phyloP scores from a whole-genome alignment of 1,284 basidiomycete genomes.

The Cronartium ribicola region DNA sequence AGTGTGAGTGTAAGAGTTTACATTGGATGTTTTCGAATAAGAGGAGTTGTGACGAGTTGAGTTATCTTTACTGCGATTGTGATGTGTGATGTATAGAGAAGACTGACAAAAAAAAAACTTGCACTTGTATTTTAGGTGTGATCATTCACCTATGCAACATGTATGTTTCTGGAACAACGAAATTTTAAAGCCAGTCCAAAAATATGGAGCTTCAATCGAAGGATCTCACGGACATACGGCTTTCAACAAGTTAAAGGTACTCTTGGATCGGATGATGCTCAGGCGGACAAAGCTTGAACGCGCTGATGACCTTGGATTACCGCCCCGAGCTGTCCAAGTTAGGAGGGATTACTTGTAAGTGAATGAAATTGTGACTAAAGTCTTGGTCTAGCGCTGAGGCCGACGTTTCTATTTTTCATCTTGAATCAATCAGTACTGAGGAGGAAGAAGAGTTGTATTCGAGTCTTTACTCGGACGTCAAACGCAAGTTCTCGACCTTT shows the following conservation, averaged over 20 bases:
- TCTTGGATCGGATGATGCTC: slow-evolving; percentile 90
- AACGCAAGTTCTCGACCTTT: slow-evolving; percentile 84
- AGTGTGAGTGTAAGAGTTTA: slow-evolving; percentile 73
- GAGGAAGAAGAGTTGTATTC: slow-evolving; percentile 62
- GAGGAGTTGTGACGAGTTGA: slow-evolving; percentile 72
- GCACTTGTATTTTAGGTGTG: slow-evolving; percentile 17
- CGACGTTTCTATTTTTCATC: not conserved
- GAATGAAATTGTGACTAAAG: slow-evolving; percentile 60
- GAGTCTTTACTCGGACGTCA: slow-evolving; percentile 86
- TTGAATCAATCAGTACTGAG: slow-evolving; percentile 20
- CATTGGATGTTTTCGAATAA: slow-evolving; percentile 86
- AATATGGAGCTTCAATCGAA: slow-evolving; percentile 55
- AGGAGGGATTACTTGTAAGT: slow-evolving; percentile 90
- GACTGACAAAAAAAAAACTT: too few relatives aligned
- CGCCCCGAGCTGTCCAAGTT: slow-evolving; percentile 84
- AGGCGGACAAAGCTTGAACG: slow-evolving; percentile 71
- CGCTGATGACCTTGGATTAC: slow-evolving; percentile 95
- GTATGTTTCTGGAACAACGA: slow-evolving; percentile 80
- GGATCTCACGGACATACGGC: slow-evolving; percentile 38
- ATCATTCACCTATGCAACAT: slow-evolving; percentile 88
- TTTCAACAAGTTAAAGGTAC: slow-evolving; percentile 39
- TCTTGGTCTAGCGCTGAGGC: slow-evolving; percentile 50
- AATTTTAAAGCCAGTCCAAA: slow-evolving; percentile 89
- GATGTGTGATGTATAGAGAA: too few relatives aligned
- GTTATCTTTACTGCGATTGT: too few relatives aligned